Conservation (phyloP, 345 rosid genomes). For the Adansonia digitata region DNA sequence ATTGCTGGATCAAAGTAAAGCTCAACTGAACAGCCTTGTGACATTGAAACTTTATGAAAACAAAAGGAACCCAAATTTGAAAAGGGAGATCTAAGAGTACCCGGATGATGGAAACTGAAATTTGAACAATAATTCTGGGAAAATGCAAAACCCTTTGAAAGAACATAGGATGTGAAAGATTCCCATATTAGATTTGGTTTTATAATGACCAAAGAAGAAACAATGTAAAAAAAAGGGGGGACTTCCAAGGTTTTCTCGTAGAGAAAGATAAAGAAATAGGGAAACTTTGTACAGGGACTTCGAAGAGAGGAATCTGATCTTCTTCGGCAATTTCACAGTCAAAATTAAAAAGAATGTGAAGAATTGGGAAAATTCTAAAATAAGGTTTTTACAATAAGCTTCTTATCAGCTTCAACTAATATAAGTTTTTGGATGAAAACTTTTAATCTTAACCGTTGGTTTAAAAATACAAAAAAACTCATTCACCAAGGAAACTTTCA, state of each 20-base stretch:
- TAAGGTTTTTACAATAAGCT: too few species aligned
- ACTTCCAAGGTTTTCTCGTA: neutral
- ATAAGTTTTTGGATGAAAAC: too few species aligned
- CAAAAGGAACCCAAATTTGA: conserved; percentile 7
- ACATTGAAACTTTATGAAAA: conserved; percentile 37
- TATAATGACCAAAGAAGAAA: neutral
- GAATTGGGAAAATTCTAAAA: too few species aligned
- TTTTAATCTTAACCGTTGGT: too few species aligned
- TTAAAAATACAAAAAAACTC: too few species aligned
- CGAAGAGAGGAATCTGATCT: neutral
- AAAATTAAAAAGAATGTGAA: neutral
- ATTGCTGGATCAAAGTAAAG: conserved; percentile 95
- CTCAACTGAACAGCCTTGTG: conserved; percentile 80
- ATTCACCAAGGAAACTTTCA: too few species aligned
- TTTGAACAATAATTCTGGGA: neutral
- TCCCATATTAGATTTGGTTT: neutral
- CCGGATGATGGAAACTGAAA: neutral
- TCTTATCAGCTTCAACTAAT: too few species aligned
- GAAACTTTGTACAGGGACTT: neutral
- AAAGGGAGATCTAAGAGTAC: conserved; percentile 17
- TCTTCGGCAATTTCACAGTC: conserved; percentile 5
- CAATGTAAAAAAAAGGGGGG: neutral
- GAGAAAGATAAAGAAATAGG: neutral
- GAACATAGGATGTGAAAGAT: neutral
- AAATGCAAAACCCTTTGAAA: neutral